Evolutionary conservation across 78 protist genomes (phyloP).

Genomic region (Protostelium mycophagum): DNA sequence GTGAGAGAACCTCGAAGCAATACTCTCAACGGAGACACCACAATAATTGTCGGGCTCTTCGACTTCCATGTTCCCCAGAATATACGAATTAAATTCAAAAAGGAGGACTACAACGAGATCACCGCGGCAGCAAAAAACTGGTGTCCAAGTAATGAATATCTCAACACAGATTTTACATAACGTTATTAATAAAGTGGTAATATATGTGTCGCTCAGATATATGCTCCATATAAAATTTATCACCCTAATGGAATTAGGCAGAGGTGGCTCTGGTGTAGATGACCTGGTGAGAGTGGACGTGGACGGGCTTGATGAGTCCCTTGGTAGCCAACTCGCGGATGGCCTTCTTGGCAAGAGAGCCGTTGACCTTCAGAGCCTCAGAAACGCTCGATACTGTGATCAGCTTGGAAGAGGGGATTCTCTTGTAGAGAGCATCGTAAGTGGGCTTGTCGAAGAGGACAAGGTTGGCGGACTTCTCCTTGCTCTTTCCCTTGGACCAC

Average conservation of each 20-base stretch:
- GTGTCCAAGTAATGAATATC: too few species aligned
- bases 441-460: constrained; percentile 78
- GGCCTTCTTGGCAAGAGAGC: constrained; percentile 83
- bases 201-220: too few species aligned
- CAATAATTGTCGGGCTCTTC: too few species aligned
- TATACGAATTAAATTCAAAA: too few species aligned
- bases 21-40: too few species aligned
- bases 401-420: constrained; percentile 76
- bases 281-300: constrained; percentile 42
- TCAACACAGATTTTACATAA: too few species aligned
- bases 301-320: constrained; percentile 76
- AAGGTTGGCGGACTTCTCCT: constrained; percentile 81
- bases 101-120: too few species aligned
- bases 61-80: too few species aligned
- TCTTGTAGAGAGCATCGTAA: constrained; percentile 67
- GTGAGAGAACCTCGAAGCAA: too few species aligned
- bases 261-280: constrained; percentile 78
- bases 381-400: constrained; percentile 87
- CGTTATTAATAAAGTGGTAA: too few species aligned
- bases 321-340: constrained; percentile 66
- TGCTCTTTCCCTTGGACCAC: constrained; percentile 88
- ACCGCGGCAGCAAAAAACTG: too few species aligned
- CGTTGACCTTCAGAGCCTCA: constrained; percentile 83
- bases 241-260: background rate
- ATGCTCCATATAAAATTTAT: too few species aligned